Percentiles rank a stretch among this genome's conserved stretches.
Evolutionary conservation across 2,329 filamentous ascomycete genomes (phyloP).

Genomic region (Ophiostoma triangulosporum): DNA sequence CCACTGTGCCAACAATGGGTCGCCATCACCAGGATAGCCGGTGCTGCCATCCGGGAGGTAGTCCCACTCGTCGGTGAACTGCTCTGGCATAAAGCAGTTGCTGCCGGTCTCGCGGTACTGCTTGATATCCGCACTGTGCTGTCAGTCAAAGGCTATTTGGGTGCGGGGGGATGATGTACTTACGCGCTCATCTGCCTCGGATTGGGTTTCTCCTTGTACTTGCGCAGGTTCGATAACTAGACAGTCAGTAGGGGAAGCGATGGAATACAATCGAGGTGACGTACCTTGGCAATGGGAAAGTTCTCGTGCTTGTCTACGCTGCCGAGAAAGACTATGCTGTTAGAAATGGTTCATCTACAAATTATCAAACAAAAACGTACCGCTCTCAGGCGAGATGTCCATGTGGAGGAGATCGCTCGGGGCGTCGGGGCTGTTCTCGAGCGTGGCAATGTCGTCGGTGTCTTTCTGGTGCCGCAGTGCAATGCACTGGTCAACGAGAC

Average conservation of each 20-base stretch:
- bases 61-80: conserved; percentile 11
- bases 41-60: background rate
- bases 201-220: background rate
- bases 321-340: background rate
- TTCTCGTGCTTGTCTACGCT: background rate
- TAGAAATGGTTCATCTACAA: background rate
- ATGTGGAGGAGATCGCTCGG: conserved; percentile 2
- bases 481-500: background rate
- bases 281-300: conserved; percentile 9
- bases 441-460: background rate
- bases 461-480: background rate
- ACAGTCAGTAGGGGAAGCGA: background rate
- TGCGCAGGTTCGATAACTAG: background rate
- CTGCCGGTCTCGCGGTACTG: background rate
- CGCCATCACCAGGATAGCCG: background rate
- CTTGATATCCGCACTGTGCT: background rate
- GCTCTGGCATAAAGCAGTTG: conserved; percentile 1
- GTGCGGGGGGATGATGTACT: background rate
- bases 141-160: background rate
- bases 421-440: background rate
- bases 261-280: background rate
- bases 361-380: background rate
- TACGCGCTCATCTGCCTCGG: background rate
- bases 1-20: background rate
- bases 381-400: conserved; percentile 9